Conservation (phyloP, 2,329 filamentous ascomycete genomes). For the Pseudogymnoascus pannorum region DNA sequence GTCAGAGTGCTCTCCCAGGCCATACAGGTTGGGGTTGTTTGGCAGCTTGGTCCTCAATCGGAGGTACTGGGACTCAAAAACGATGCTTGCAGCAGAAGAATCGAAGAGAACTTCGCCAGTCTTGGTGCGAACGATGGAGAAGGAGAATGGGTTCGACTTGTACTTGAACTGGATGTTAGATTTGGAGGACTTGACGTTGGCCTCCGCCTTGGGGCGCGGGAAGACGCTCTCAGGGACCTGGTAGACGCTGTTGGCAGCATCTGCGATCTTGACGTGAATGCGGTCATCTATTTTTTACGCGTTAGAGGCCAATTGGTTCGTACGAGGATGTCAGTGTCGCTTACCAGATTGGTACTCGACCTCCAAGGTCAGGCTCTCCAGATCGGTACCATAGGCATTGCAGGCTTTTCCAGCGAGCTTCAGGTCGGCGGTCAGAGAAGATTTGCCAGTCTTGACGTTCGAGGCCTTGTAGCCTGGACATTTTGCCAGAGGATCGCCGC, state of each 20-base stretch:
- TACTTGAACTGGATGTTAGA: conserved; percentile 45
- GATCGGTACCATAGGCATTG: conserved; percentile 51
- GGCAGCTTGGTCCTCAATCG: conserved; percentile 54
- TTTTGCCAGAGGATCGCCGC: conserved; percentile 19
- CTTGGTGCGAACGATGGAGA: conserved; percentile 44
- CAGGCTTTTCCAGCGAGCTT: conserved; percentile 51
- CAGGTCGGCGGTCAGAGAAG: conserved; percentile 49
- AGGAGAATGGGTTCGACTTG: conserved; percentile 51
- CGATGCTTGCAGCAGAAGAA: conserved; percentile 46
- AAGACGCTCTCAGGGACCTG: conserved; percentile 54
- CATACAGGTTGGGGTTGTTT: conserved; percentile 53
- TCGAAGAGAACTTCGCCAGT: conserved; percentile 52
- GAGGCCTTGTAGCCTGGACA: conserved; percentile 48
- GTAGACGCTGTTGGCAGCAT: conserved; percentile 50
- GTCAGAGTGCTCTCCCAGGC: conserved; percentile 58
- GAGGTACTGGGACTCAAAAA: conserved; percentile 60
- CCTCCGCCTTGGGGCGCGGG: conserved; percentile 39
- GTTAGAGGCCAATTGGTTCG: not conserved
- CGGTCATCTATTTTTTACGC: conserved; percentile 40
- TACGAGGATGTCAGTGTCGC: not conserved
- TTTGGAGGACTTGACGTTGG: conserved; percentile 26
- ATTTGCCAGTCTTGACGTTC: conserved; percentile 37
- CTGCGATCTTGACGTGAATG: conserved; percentile 58
- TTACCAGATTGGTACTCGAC: conserved; percentile 56
- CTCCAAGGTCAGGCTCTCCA: conserved; percentile 46